phyloP scores from a whole-genome alignment of 139 green algal species.

The Astrephomene gubernaculifera region DNA sequence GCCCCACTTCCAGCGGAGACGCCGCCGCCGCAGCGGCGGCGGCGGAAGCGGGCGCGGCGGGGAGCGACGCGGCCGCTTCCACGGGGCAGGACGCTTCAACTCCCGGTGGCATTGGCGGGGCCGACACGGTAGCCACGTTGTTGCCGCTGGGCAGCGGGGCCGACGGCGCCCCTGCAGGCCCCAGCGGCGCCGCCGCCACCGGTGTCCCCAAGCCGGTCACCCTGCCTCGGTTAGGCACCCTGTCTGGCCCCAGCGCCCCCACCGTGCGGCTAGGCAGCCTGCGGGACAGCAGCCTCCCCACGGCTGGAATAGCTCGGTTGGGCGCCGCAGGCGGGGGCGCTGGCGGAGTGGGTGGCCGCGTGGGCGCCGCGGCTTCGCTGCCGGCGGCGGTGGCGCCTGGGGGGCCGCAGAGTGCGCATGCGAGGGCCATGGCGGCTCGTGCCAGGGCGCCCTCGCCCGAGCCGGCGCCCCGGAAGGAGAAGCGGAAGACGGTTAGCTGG shows the following conservation, averaged over 20 bases:
- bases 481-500: conserved; percentile 47
- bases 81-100: not conserved
- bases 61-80: not conserved
- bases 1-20: not conserved
- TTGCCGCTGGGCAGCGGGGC: not conserved
- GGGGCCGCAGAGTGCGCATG: conserved; percentile 39
- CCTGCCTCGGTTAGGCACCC: conserved; percentile 8
- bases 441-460: conserved; percentile 43
- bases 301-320: not conserved
- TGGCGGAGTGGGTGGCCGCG: not conserved
- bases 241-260: not conserved
- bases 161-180: no score
- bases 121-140: not conserved
- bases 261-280: conserved; percentile 36
- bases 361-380: not conserved
- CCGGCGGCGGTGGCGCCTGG: conserved; percentile 39
- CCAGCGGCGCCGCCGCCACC: not conserved
- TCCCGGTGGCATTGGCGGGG: not conserved
- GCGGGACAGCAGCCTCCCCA: conserved; percentile 11
- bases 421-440: conserved; percentile 31
- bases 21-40: not conserved
- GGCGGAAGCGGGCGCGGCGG: not conserved
- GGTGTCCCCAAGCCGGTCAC: not conserved
- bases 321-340: not conserved
- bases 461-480: conserved; percentile 41